These are phyloP conservation scores for Royoungia palumana DNA, from an alignment of 768 basidiomycete genomes.

Conservation along the genomic window DNA sequence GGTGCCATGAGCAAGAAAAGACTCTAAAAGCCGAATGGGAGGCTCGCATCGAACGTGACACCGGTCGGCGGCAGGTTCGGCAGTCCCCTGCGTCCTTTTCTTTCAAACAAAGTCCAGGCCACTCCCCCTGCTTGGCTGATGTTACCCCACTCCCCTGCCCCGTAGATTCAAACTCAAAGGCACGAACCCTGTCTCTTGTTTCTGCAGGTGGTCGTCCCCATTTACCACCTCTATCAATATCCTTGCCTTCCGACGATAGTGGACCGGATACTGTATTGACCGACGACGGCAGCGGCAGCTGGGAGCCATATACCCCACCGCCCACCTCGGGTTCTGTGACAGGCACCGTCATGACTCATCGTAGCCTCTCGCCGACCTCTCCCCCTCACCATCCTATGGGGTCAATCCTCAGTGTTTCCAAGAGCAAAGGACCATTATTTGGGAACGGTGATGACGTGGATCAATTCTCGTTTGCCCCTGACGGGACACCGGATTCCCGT, in stretches of 20 bases:
- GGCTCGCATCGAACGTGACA: constrained; percentile 32
- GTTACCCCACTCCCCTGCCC: constrained; percentile 17
- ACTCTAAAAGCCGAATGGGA: constrained; percentile 52
- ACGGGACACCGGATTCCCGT: constrained; percentile 12
- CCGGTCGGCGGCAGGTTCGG: constrained; percentile 27
- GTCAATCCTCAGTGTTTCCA: constrained; percentile 39
- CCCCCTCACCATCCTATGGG: constrained; percentile 24
- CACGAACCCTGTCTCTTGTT: constrained; percentile 28
- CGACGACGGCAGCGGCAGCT: constrained; percentile 49
- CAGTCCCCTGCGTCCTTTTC: constrained; percentile 22
- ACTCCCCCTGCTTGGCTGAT: constrained; percentile 25
- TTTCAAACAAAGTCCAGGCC: constrained; percentile 27
- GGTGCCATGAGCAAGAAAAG: constrained; percentile 68
- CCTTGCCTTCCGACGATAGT: constrained; percentile 45
- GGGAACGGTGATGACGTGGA: constrained; percentile 47
- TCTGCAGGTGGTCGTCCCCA: constrained; percentile 41
- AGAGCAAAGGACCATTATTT: constrained; percentile 39
- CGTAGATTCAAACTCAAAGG: constrained; percentile 2
- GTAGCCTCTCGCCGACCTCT: constrained; percentile 31
- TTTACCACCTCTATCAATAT: constrained; percentile 43
- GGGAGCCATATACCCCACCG: constrained; percentile 64
- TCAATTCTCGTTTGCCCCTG: constrained; percentile 47
- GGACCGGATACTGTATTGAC: constrained; percentile 50
- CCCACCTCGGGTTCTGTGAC: constrained; percentile 52
- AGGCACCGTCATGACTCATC: constrained; percentile 42